Evolutionary conservation across 768 basidiomycete genomes (phyloP).

Genomic region (Mrakia gelida): DNA sequence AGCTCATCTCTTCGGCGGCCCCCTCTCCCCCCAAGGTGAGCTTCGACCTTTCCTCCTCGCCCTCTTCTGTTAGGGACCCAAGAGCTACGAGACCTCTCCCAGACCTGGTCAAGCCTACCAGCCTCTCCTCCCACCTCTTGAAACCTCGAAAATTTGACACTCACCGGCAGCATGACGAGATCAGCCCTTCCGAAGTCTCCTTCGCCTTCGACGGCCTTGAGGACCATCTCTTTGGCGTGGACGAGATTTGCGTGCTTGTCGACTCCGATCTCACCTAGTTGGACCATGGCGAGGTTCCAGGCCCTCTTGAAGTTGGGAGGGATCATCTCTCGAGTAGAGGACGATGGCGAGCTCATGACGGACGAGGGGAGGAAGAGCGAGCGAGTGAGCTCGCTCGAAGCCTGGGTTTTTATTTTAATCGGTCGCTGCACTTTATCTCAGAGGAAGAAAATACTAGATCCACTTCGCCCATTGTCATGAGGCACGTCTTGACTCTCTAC

Average conservation of each 20-base stretch:
- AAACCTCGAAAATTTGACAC: neutral
- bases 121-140: neutral
- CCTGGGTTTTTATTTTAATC: no score
- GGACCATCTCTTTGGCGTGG: conserved; percentile 26
- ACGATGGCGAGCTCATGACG: no score
- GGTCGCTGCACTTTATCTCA: no score
- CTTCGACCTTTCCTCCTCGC: neutral
- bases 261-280: conserved; percentile 22
- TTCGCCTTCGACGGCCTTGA: conserved; percentile 26
- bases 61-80: neutral
- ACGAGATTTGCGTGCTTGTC: conserved; percentile 26
- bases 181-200: conserved; percentile 1
- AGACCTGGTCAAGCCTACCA: no score
- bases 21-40: neutral
- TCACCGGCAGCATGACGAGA: conserved; percentile 33
- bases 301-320: conserved; percentile 13
- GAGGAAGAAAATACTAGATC: no score
- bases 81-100: no score
- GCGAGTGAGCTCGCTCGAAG: no score
- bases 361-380: no score
- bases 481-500: no score
- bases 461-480: no score
- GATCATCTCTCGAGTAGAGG: conserved; percentile 4
- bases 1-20: neutral
- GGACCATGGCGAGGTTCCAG: conserved; percentile 32